These are phyloP conservation scores for Sisymbrium altissimum DNA, from an alignment of 345 rosid species.

Conservation along the genomic window DNA sequence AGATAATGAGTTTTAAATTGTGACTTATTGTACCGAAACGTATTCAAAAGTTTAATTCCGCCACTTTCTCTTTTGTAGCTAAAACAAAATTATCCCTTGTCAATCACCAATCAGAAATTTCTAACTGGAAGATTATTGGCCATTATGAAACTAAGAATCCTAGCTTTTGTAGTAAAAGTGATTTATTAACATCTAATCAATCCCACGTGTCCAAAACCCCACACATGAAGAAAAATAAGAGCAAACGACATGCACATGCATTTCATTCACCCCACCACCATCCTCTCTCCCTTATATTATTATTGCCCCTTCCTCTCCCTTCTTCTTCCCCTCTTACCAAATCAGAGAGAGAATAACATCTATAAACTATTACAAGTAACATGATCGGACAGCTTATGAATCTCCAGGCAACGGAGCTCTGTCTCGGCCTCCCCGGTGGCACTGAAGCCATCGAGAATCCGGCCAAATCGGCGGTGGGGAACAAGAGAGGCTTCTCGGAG, in stretches of 20 bases:
- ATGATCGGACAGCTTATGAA: conserved; percentile 44
- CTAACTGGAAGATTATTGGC: background rate
- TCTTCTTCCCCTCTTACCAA: conserved; percentile 33
- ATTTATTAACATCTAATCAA: conserved; percentile 18
- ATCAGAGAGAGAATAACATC: conserved; percentile 13
- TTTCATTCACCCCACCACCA: conserved; percentile 27
- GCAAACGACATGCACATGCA: conserved; percentile 37
- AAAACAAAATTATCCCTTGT: background rate
- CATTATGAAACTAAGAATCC: background rate
- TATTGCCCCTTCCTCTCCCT: conserved; percentile 20
- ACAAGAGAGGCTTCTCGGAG: conserved; percentile 74
- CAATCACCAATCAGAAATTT: background rate
- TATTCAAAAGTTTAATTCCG: background rate
- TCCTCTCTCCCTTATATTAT: conserved; percentile 27
- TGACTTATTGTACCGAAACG: background rate
- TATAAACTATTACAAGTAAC: background rate
- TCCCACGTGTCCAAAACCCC: conserved; percentile 33
- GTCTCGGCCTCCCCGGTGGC: conserved; percentile 71
- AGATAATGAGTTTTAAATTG: too few species aligned
- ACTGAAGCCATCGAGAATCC: conserved; percentile 20
- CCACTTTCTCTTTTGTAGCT: background rate
- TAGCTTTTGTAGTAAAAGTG: background rate
- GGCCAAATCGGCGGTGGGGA: conserved; percentile 27
- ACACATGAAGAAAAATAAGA: conserved; percentile 19
- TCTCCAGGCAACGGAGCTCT: conserved; percentile 70